phyloP scores from a whole-genome alignment of 352 stramenopile species.

The Pythium plurisporium region DNA sequence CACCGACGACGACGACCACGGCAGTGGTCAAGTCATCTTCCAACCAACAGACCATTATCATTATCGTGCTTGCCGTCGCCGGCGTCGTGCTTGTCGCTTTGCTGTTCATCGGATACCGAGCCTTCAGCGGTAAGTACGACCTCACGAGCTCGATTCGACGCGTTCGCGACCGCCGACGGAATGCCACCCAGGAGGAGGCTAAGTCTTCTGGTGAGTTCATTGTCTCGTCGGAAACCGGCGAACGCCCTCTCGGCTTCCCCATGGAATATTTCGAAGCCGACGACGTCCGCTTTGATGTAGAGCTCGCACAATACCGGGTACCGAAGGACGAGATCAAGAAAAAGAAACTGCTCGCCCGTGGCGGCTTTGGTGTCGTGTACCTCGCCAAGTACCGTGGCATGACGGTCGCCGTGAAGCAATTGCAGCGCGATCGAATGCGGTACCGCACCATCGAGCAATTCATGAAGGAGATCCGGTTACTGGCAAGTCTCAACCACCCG shows the following conservation, averaged over 20 bases:
- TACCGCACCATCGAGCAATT: conserved; percentile 35
- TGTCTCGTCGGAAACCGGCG: conserved; percentile 6
- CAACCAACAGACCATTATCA: not conserved
- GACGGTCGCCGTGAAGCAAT: conserved; percentile 21
- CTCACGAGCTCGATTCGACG: not conserved
- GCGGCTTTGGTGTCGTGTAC: conserved; percentile 22
- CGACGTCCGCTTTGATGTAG: conserved; percentile 17
- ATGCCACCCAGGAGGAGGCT: not conserved
- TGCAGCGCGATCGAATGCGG: conserved; percentile 22
- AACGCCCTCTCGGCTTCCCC: conserved; percentile 10
- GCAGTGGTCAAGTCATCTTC: not conserved
- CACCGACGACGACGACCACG: not conserved
- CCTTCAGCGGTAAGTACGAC: not conserved
- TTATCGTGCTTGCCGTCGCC: not conserved
- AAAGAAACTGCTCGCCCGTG: conserved; percentile 14
- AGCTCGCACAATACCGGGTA: conserved; percentile 9
- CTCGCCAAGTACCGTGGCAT: conserved; percentile 12
- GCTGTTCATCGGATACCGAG: conserved; percentile 9
- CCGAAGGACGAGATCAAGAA: conserved; percentile 11
- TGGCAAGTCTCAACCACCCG: conserved; percentile 24
- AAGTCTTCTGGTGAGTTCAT: not conserved
- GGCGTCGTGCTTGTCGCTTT: conserved; percentile 2
- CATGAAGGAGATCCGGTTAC: conserved; percentile 40
- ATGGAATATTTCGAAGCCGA: conserved; percentile 16
- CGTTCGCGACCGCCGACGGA: not conserved